Percentiles rank a stretch among this genome's conserved stretches.
phyloP scores from a whole-genome alignment of 73 alveolate genomes.

The Paramecium octaurelia region DNA sequence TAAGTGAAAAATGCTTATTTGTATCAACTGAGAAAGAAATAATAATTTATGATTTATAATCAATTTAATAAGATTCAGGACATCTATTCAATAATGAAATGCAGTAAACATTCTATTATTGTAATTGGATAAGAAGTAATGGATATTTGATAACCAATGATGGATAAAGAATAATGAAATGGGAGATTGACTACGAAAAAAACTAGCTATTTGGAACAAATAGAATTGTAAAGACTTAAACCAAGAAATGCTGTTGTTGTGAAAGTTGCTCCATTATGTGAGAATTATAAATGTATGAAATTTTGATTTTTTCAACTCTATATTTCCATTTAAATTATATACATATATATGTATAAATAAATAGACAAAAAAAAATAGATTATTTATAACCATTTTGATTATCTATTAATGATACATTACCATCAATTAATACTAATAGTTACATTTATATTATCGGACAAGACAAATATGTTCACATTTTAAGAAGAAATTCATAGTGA shows the following conservation, averaged over 20 bases:
- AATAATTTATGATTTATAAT: not conserved
- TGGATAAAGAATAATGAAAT: not conserved
- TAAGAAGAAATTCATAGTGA: not conserved
- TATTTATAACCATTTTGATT: too few relatives aligned
- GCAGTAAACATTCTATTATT: not conserved
- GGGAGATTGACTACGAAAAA: not conserved
- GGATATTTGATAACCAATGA: not conserved
- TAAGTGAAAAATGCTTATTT: slow-evolving; percentile 14
- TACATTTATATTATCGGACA: too few relatives aligned
- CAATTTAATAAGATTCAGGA: not conserved
- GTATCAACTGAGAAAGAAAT: slow-evolving; percentile 11
- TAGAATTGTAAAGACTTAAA: not conserved
- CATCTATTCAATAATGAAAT: not conserved
- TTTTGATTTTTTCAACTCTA: not conserved
- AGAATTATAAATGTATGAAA: not conserved
- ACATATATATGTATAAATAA: not conserved
- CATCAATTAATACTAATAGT: not conserved
- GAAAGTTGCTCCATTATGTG: not conserved
- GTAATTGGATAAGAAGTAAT: not conserved
- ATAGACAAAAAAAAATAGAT: too few relatives aligned
- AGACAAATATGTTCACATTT: too few relatives aligned
- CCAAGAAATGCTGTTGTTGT: not conserved
- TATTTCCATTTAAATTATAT: not conserved
- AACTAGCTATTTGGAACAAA: not conserved
- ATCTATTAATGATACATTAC: too few relatives aligned